Conservation (phyloP, 371 early-diverging fungal species). For the Mucor velutinosus region DNA sequence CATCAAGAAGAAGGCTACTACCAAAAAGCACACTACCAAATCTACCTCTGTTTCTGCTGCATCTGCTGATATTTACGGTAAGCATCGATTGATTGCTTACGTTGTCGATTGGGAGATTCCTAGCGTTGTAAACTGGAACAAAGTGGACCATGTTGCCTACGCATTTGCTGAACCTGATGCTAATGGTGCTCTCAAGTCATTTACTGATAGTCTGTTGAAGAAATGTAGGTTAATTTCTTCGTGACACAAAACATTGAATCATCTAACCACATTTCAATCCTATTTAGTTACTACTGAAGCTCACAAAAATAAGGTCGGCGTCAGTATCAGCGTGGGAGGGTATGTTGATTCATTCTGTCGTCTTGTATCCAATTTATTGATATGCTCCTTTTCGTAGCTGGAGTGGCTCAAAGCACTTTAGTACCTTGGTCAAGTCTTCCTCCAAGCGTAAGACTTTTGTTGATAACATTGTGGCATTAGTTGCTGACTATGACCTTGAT, state of each 20-base stretch:
- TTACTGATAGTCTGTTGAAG: slow-evolving; percentile 12
- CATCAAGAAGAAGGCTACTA: not conserved
- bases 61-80: slow-evolving; percentile 5
- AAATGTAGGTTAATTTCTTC: not conserved
- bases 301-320: slow-evolving; percentile 35
- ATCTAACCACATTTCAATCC: slow-evolving; percentile 4
- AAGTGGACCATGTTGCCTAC: slow-evolving; percentile 45
- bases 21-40: not conserved
- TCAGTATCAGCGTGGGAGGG: slow-evolving; percentile 50
- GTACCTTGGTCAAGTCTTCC: slow-evolving; percentile 21
- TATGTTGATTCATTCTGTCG: slow-evolving; percentile 1
- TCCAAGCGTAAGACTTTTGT: slow-evolving; percentile 23
- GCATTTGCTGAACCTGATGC: slow-evolving; percentile 42
- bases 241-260: slow-evolving; percentile 14
- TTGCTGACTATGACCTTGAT: slow-evolving; percentile 54
- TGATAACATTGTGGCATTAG: slow-evolving; percentile 29
- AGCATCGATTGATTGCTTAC: slow-evolving; percentile 31
- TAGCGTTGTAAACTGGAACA: slow-evolving; percentile 32
- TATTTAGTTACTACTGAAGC: slow-evolving; percentile 38
- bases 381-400: slow-evolving; percentile 26
- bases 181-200: slow-evolving; percentile 29
- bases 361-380: not conserved
- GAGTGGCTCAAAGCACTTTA: slow-evolving; percentile 46
- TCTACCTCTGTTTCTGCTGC: not conserved
- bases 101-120: slow-evolving; percentile 50